Evolutionary conservation across 805 yeast genomes (phyloP).

Genomic region (Brettanomyces nanus): DNA sequence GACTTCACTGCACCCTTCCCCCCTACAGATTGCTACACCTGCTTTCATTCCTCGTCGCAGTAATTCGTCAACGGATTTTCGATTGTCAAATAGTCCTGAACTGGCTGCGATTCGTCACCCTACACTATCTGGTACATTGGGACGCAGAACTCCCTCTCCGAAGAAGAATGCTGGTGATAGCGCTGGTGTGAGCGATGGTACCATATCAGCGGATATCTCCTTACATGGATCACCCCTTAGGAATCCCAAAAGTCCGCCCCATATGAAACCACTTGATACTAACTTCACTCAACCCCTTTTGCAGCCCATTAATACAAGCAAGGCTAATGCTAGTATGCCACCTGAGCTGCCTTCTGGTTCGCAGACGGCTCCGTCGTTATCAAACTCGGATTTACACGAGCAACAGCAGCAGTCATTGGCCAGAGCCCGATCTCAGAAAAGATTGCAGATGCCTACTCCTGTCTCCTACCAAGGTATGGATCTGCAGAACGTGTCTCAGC

Average conservation of each 20-base stretch:
- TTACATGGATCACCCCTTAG: constrained; percentile 23
- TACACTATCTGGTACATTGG: too few relatives aligned
- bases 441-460: constrained; percentile 73
- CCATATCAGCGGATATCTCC: constrained; percentile 11
- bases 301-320: constrained; percentile 47
- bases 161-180: too few relatives aligned
- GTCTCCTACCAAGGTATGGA: constrained; percentile 19
- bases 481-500: constrained; percentile 4
- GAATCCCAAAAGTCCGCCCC: constrained; percentile 19
- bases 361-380: constrained; percentile 21
- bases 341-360: constrained; percentile 17
- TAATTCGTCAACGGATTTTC: not conserved
- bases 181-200: too few relatives aligned
- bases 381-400: constrained; percentile 11
- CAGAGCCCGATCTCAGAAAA: constrained; percentile 46
- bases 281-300: constrained; percentile 34
- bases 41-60: not conserved
- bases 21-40: too few relatives aligned
- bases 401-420: constrained; percentile 18
- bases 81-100: not conserved
- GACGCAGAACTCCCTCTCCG: constrained; percentile 43
- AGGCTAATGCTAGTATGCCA: constrained; percentile 5
- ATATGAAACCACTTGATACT: constrained; percentile 44
- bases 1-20: not conserved
- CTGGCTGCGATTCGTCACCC: not conserved